A percentile compares a stretch with the other conserved stretches of the same genome.
Conservation (phyloP, 495 filamentous ascomycete species). For the Niebla homalea region DNA sequence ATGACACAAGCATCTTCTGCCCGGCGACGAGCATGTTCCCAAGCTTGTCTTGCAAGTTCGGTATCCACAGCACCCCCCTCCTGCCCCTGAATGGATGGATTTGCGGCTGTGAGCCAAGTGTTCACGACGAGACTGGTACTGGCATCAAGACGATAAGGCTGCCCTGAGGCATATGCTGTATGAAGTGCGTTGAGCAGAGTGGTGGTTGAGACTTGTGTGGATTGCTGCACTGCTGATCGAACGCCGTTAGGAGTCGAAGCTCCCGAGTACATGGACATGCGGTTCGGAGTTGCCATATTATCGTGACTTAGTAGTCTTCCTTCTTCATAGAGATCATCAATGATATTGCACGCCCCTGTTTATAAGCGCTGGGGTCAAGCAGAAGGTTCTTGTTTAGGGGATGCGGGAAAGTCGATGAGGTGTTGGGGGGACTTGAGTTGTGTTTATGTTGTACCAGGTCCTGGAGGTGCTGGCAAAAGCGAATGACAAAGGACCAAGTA, state of each 20-base stretch:
- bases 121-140: slow-evolving; percentile 89
- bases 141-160: slow-evolving; percentile 77
- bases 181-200: slow-evolving; percentile 85
- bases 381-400: too few species aligned
- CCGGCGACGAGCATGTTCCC: slow-evolving; percentile 91
- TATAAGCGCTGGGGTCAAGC: too few species aligned
- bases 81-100: slow-evolving; percentile 48
- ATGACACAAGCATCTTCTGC: slow-evolving; percentile 94
- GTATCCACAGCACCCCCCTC: slow-evolving; percentile 67
- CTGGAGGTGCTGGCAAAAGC: background rate
- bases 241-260: slow-evolving; percentile 46
- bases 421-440: background rate
- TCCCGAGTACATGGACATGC: slow-evolving; percentile 78
- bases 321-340: background rate
- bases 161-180: slow-evolving; percentile 67
- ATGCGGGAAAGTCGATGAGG: too few species aligned
- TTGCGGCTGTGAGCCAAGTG: slow-evolving; percentile 75
- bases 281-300: slow-evolving; percentile 56
- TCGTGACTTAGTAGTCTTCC: background rate
- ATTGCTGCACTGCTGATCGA: slow-evolving; percentile 48
- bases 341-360: too few species aligned
- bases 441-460: background rate
- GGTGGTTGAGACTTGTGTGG: slow-evolving; percentile 77
- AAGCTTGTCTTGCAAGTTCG: slow-evolving; percentile 67
- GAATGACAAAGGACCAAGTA: background rate